A percentile compares a stretch with the other conserved stretches of the same genome.
Conservation (phyloP, 2,329 filamentous ascomycete species). For the Botryosphaeria agaves region DNA sequence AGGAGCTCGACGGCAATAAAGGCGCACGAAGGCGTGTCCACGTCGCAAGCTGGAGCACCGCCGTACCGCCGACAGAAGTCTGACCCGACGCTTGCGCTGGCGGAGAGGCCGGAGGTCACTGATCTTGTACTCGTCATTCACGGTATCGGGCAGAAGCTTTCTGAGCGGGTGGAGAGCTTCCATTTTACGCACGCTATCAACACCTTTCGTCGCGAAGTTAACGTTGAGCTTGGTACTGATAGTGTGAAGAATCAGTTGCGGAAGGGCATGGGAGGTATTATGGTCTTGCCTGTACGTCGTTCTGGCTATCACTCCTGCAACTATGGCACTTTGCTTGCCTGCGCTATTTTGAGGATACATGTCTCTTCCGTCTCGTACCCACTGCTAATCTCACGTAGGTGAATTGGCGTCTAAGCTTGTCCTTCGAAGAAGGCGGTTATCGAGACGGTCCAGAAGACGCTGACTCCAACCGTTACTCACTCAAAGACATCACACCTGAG, state of each 20-base stretch:
- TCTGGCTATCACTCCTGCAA: no score
- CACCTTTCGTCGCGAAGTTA: conserved; percentile 68
- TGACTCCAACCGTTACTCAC: conserved; percentile 42
- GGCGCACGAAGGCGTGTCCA: conserved; percentile 26
- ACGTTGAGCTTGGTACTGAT: conserved; percentile 61
- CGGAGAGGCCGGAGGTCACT: conserved; percentile 53
- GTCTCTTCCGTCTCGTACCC: no score
- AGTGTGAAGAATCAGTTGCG: conserved; percentile 60
- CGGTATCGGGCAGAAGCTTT: conserved; percentile 91
- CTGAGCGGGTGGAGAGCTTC: conserved; percentile 85
- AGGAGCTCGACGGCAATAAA: conserved; percentile 20
- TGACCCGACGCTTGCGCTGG: conserved; percentile 44
- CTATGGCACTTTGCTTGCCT: no score
- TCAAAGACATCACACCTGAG: conserved; percentile 83
- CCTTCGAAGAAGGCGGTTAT: conserved; percentile 61
- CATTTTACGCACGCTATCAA: conserved; percentile 97
- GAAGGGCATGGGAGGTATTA: conserved; percentile 68
- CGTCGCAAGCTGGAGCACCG: conserved; percentile 25
- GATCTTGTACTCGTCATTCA: conserved; percentile 86
- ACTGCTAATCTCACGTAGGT: conserved; percentile 22
- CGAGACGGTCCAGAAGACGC: conserved; percentile 38
- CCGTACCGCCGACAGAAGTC: conserved; percentile 19
- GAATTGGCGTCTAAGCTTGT: conserved; percentile 83
- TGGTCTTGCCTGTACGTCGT: conserved; percentile 55
- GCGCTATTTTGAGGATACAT: no score